Conservation (phyloP, 352 stramenopile genomes). For the Nannochloropsis limnetica region DNA sequence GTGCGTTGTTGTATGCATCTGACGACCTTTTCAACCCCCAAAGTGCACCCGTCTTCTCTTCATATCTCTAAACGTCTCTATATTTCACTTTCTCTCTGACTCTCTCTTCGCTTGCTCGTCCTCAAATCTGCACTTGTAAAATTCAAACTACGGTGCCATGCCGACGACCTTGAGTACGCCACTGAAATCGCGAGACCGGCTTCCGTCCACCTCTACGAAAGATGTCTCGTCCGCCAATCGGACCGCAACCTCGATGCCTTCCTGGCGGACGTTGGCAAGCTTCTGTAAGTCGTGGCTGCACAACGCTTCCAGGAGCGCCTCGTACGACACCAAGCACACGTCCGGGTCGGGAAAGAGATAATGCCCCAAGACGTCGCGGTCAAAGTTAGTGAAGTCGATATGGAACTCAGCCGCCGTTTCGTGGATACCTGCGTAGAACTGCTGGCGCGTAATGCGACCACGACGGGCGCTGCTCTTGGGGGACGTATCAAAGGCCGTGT, state of each 20-base stretch:
- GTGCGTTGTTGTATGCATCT: too few species aligned
- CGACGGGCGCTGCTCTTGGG: not conserved
- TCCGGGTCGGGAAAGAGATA: not conserved
- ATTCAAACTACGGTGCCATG: too few species aligned
- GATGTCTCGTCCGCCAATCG: not conserved
- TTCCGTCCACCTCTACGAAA: not conserved
- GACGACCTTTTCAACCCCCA: too few species aligned
- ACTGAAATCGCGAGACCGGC: not conserved
- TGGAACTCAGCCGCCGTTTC: not conserved
- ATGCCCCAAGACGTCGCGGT: not conserved
- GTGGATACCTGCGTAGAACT: not conserved
- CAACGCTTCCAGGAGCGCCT: not conserved
- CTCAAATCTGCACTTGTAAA: too few species aligned
- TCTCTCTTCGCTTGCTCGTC: too few species aligned
- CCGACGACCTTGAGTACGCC: not conserved
- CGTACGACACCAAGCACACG: not conserved
- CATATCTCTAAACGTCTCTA: too few species aligned
- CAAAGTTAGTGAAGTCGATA: not conserved
- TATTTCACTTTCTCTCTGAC: too few species aligned
- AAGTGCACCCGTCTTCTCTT: too few species aligned
- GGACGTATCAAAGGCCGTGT: not conserved
- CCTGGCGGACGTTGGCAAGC: conserved; percentile 1
- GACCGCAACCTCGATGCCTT: not conserved
- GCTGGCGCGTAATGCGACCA: not conserved
- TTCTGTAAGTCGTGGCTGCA: not conserved